Evolutionary conservation across 1,284 basidiomycete species (phyloP).

Genomic region (Fistulinella cinereoalba): DNA sequence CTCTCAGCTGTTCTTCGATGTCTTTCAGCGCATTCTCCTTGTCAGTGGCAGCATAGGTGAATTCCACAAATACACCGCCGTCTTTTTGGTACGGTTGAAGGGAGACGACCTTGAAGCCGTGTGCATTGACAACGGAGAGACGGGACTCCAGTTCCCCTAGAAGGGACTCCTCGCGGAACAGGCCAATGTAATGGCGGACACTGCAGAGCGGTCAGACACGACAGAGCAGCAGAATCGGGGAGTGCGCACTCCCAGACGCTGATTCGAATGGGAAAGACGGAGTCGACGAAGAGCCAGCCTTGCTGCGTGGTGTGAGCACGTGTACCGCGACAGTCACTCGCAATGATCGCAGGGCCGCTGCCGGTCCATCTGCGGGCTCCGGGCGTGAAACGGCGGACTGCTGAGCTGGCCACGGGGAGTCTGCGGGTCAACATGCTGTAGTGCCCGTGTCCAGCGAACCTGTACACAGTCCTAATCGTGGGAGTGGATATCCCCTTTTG

Average conservation of each 20-base stretch:
- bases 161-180: constrained; percentile 54
- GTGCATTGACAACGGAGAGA: constrained; percentile 49
- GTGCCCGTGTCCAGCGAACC: not conserved
- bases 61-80: constrained; percentile 84
- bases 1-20: constrained; percentile 49
- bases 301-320: constrained; percentile 20
- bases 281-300: constrained; percentile 53
- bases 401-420: not conserved
- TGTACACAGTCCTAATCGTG: constrained; percentile 2
- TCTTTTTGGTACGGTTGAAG: constrained; percentile 71
- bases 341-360: constrained; percentile 6
- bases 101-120: constrained; percentile 56
- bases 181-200: constrained; percentile 59
- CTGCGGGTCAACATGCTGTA: constrained; percentile 17
- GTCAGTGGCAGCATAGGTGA: constrained; percentile 55
- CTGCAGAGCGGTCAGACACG: constrained; percentile 34
- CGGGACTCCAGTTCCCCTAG: constrained; percentile 46
- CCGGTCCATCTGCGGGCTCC: constrained; percentile 11
- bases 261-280: constrained; percentile 54
- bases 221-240: not conserved
- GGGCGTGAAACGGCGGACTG: not conserved
- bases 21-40: constrained; percentile 41
- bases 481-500: constrained; percentile 16
- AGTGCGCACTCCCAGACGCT: constrained; percentile 50
- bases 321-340: constrained; percentile 12